Conservation (phyloP, 441 rosid genomes). For the Pelargonium citronellum region DNA sequence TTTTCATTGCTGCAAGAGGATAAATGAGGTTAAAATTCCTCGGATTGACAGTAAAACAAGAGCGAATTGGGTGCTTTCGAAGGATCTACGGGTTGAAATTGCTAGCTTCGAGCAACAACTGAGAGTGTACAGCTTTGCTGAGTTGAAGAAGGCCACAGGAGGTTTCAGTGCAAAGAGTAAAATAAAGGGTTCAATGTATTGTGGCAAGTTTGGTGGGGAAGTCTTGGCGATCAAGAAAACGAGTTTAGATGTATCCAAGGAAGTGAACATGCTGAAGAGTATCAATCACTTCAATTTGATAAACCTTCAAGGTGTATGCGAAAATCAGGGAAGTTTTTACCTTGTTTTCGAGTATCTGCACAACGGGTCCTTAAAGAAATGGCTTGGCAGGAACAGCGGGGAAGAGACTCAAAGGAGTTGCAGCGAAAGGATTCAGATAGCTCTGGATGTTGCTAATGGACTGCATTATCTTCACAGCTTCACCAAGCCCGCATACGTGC, state of each 20-base stretch:
- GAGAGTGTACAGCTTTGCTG: conserved; percentile 29
- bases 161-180: conserved; percentile 34
- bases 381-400: conserved; percentile 25
- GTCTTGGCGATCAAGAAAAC: conserved; percentile 34
- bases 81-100: conserved; percentile 34
- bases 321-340: conserved; percentile 25
- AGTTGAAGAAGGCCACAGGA: conserved; percentile 33
- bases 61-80: conserved; percentile 15
- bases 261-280: conserved; percentile 43
- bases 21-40: background rate
- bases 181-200: conserved; percentile 37
- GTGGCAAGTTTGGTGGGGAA: conserved; percentile 32
- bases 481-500: conserved; percentile 44
- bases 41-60: background rate
- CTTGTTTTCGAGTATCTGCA: conserved; percentile 41
- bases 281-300: conserved; percentile 49
- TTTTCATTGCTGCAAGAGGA: conserved; percentile 21
- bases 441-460: conserved; percentile 47
- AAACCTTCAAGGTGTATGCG: conserved; percentile 38
- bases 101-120: conserved; percentile 39
- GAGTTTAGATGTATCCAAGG: conserved; percentile 28
- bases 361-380: conserved; percentile 38
- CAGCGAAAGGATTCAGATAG: conserved; percentile 33
- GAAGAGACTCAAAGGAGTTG: conserved; percentile 20
- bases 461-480: conserved; percentile 53